These are phyloP conservation scores for Allium sativum DNA, from an alignment of 106 monocot genomes.

Conservation along the genomic window DNA sequence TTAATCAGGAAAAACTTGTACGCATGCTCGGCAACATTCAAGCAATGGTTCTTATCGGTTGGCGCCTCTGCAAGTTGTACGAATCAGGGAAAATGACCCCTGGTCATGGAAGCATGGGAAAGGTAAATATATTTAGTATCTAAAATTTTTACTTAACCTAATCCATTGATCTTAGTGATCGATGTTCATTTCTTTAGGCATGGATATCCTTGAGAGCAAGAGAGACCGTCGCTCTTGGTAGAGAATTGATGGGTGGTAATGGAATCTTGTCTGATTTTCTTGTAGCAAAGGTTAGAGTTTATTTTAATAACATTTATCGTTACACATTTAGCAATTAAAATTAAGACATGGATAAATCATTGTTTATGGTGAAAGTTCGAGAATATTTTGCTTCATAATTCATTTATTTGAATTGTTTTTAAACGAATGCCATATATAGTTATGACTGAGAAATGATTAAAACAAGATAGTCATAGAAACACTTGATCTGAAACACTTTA, in stretches of 20 bases:
- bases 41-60: conserved; percentile 89
- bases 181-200: conserved; percentile 28
- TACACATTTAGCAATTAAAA: too few relatives aligned
- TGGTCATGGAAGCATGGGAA: conserved; percentile 86
- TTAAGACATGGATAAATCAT: too few relatives aligned
- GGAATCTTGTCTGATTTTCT: conserved; percentile 94
- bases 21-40: conserved; percentile 95
- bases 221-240: conserved; percentile 71
- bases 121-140: conserved; percentile 24
- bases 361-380: too few relatives aligned
- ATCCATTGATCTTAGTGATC: too few relatives aligned
- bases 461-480: too few relatives aligned
- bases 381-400: too few relatives aligned
- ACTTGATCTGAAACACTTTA: too few relatives aligned
- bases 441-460: too few relatives aligned
- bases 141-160: too few relatives aligned
- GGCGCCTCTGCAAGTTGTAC: conserved; percentile 93
- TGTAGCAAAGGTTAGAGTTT: conserved; percentile 72
- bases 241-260: conserved; percentile 89
- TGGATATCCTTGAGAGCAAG: conserved; percentile 78
- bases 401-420: too few relatives aligned
- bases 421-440: too few relatives aligned
- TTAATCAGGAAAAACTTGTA: conserved; percentile 85
- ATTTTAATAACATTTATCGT: background rate
- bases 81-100: conserved; percentile 96